A percentile compares a stretch with the other conserved stretches of the same genome.
Conservation (phyloP, 768 basidiomycete genomes). For the Tulasnella sp. region DNA sequence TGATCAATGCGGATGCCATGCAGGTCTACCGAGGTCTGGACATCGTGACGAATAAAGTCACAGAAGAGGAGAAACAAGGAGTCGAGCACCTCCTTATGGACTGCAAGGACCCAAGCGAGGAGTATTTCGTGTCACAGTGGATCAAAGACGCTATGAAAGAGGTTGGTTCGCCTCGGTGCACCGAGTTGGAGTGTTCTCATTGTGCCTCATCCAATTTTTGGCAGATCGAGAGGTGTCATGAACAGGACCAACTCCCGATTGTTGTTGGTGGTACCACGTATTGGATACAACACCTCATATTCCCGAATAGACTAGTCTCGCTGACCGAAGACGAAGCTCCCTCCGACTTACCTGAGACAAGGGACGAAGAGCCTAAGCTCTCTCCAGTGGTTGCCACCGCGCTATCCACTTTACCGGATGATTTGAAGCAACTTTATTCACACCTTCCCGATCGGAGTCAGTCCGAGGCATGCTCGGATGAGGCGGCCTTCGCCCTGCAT, state of each 20-base stretch:
- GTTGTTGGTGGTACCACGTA: conserved; percentile 95
- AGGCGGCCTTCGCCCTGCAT: conserved; percentile 61
- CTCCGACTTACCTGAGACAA: background rate
- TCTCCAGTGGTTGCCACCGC: background rate
- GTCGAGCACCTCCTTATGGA: conserved; percentile 88
- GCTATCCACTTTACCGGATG: conserved; percentile 14
- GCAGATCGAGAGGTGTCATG: conserved; percentile 31
- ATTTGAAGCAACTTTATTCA: conserved; percentile 45
- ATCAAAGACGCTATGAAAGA: conserved; percentile 70
- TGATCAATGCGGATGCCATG: conserved; percentile 98
- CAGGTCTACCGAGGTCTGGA: conserved; percentile 91
- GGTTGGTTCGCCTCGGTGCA: conserved; percentile 47
- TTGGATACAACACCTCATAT: conserved; percentile 94
- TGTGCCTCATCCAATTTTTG: background rate
- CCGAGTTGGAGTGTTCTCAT: background rate
- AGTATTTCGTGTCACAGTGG: conserved; percentile 86
- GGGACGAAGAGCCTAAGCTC: background rate
- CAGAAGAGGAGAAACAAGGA: conserved; percentile 67
- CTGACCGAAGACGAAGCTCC: background rate
- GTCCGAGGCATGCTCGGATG: conserved; percentile 53
- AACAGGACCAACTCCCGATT: conserved; percentile 61
- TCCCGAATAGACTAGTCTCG: conserved; percentile 65
- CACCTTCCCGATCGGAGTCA: conserved; percentile 59
- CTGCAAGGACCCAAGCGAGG: conserved; percentile 80
- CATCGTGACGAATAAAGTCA: conserved; percentile 90